Evolutionary conservation across 2,329 filamentous ascomycete genomes (phyloP).

Genomic region (Nemania sp.): DNA sequence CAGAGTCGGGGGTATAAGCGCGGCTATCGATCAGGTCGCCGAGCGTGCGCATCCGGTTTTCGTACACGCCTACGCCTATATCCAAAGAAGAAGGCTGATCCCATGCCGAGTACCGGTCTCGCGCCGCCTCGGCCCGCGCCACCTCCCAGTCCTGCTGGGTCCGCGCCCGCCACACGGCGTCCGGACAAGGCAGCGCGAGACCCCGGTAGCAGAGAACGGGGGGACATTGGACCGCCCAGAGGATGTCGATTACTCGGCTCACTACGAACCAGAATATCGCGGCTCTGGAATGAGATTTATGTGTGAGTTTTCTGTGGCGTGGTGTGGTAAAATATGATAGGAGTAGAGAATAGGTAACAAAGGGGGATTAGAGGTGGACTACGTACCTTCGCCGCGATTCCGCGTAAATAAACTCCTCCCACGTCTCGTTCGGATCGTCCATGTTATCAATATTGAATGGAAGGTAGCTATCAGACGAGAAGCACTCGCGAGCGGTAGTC

Average conservation of each 20-base stretch:
- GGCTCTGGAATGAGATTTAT: constrained; percentile 17
- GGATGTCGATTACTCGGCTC: constrained; percentile 31
- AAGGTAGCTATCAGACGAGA: constrained; percentile 14
- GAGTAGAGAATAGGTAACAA: neutral
- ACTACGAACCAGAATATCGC: constrained; percentile 33
- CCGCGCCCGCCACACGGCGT: constrained; percentile 29
- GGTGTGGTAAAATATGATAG: too few species aligned
- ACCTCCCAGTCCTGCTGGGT: constrained; percentile 28
- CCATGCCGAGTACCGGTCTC: too few species aligned
- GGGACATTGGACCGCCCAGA: constrained; percentile 25
- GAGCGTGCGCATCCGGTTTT: constrained; percentile 22
- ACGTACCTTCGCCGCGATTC: constrained; percentile 34
- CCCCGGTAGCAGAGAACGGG: constrained; percentile 28
- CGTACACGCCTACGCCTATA: too few species aligned
- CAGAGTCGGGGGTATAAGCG: constrained; percentile 15
- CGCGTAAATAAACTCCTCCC: constrained; percentile 33
- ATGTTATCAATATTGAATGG: constrained; percentile 26
- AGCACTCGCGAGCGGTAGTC: constrained; percentile 2
- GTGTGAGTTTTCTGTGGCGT: constrained; percentile 3
- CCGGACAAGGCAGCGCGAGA: constrained; percentile 29
- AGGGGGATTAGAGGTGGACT: neutral
- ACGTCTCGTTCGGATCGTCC: constrained; percentile 25
- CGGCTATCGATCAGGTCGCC: constrained; percentile 32
- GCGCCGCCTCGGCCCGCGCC: constrained; percentile 18
- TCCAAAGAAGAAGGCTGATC: too few species aligned